Evolutionary conservation across 2,329 filamentous ascomycete species (phyloP).

Genomic region (Diaporthe destruens): DNA sequence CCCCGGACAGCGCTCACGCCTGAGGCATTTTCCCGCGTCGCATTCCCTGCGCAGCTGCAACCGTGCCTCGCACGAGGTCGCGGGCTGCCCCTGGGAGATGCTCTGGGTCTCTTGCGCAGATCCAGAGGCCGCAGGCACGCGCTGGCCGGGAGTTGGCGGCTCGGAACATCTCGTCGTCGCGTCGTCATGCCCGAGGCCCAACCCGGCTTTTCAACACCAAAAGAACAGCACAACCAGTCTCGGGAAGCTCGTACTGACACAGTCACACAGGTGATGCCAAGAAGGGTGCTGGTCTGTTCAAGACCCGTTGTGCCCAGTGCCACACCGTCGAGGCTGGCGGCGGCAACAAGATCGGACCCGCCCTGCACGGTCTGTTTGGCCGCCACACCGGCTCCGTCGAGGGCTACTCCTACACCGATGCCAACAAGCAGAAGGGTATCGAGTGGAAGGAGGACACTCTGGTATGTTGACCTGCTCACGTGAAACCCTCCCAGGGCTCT

Average conservation of each 20-base stretch:
- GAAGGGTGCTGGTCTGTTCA: conserved; percentile 99
- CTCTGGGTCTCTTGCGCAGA: neutral
- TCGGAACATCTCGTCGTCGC: conserved; percentile 2
- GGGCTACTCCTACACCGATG: conserved; percentile 97
- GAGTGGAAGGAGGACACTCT: conserved; percentile 88
- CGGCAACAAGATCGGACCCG: conserved; percentile 98
- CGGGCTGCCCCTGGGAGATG: neutral
- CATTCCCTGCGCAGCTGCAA: conserved; percentile 39
- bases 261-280: conserved; percentile 80
- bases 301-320: conserved; percentile 98
- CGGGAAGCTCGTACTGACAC: conserved; percentile 24
- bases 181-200: neutral
- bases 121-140: neutral
- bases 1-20: conserved; percentile 31
- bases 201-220: neutral
- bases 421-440: conserved; percentile 98
- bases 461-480: conserved; percentile 61
- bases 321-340: conserved; percentile 93
- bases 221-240: neutral
- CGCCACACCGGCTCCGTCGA: conserved; percentile 92
- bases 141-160: neutral
- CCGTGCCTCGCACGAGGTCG: conserved; percentile 10
- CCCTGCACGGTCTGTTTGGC: conserved; percentile 97
- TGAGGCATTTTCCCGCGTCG: conserved; percentile 53
- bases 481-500: neutral